Conservation (phyloP, 176 grass and related monocot genomes). For the Ananas comosus region DNA sequence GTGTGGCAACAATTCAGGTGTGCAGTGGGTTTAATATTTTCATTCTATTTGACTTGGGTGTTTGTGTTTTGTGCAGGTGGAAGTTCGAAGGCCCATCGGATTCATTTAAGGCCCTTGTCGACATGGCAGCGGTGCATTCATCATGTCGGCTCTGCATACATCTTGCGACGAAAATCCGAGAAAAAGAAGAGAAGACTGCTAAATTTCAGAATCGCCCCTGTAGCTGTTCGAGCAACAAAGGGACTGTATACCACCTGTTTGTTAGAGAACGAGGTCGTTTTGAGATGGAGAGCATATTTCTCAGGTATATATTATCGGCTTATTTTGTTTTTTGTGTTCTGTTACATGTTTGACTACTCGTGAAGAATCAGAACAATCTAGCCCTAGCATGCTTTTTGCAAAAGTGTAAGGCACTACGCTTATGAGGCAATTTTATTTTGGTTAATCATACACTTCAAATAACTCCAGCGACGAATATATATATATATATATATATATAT, state of each 20-base stretch:
- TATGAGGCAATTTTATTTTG: neutral
- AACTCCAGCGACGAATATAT: too few species aligned
- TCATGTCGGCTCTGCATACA: constrained; percentile 93
- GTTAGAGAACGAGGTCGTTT: constrained; percentile 83
- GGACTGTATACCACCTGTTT: constrained; percentile 81
- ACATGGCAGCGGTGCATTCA: constrained; percentile 96
- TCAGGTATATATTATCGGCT: constrained; percentile 40
- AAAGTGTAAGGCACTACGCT: neutral
- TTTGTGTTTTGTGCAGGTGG: constrained; percentile 47
- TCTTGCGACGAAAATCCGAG: constrained; percentile 82
- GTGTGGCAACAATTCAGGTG: neutral
- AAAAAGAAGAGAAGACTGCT: constrained; percentile 53
- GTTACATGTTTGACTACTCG: neutral
- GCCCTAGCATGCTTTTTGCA: too few species aligned
- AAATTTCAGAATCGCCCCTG: constrained; percentile 74
- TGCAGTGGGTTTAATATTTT: neutral
- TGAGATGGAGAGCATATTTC: constrained; percentile 64
- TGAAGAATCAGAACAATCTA: neutral
- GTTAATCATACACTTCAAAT: neutral
- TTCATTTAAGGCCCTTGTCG: constrained; percentile 92
- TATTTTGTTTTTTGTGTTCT: neutral
- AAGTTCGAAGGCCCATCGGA: constrained; percentile 89
- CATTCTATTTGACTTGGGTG: neutral
- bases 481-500: too few species aligned
- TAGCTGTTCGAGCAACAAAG: constrained; percentile 51